phyloP scores from a whole-genome alignment of 202 grass and related monocot species.

The Panicum virgatum region DNA sequence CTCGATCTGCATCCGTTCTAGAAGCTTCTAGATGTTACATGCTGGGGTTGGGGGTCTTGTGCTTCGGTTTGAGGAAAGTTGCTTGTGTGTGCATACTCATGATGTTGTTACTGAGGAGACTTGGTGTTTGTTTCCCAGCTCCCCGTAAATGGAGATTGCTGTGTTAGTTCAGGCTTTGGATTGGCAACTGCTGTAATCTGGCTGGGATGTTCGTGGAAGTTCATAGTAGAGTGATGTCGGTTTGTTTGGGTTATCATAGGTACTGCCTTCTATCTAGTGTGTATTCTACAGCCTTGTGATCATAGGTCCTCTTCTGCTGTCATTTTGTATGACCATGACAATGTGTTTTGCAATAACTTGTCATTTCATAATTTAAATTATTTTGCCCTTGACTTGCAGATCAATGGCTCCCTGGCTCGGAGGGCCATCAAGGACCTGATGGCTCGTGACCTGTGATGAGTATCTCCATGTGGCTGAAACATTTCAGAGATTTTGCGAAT shows the following conservation, averaged over 20 bases:
- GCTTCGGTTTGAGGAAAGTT: neutral
- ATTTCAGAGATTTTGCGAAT: constrained; percentile 28
- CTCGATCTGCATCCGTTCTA: constrained; percentile 3
- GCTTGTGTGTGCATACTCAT: neutral
- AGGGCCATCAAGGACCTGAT: constrained; percentile 85
- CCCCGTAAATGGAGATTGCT: neutral
- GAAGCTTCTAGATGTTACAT: constrained; percentile 20
- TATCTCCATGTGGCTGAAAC: constrained; percentile 27
- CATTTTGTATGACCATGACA: too few relatives aligned
- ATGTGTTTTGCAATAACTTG: neutral
- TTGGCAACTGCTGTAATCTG: neutral
- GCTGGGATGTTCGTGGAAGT: constrained; percentile 1
- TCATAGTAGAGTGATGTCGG: neutral
- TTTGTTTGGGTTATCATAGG: neutral
- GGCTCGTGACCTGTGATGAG: constrained; percentile 43
- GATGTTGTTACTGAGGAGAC: neutral
- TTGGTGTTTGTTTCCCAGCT: constrained; percentile 7
- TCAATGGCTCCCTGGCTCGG: constrained; percentile 79
- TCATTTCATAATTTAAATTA: neutral
- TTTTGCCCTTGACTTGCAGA: constrained; percentile 28
- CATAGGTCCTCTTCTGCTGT: too few relatives aligned
- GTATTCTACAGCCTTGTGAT: too few relatives aligned
- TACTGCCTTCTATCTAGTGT: too few relatives aligned
- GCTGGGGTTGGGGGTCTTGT: neutral
- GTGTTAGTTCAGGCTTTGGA: constrained; percentile 6